These are phyloP conservation scores for Lunasporangiospora selenospora DNA, from an alignment of 192 early-diverging fungal genomes.

Conservation along the genomic window DNA sequence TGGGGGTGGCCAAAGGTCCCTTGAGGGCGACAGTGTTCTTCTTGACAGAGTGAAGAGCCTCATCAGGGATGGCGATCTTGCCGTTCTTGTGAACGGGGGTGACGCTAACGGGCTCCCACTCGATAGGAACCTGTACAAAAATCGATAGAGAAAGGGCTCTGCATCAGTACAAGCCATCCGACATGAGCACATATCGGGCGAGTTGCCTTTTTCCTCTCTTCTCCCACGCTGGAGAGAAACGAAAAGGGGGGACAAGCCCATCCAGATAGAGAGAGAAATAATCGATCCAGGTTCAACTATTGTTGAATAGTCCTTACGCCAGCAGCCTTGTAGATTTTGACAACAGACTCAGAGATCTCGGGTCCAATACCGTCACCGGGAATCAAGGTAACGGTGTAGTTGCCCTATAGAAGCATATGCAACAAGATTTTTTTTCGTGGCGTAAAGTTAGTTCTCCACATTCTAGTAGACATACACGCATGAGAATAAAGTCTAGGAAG, in stretches of 20 bases:
- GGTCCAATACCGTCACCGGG: slow-evolving; percentile 99
- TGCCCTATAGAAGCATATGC: slow-evolving; percentile 60
- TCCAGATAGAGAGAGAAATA: neutral
- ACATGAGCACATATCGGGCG: too few relatives aligned
- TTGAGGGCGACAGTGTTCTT: slow-evolving; percentile 98
- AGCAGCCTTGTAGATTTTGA: slow-evolving; percentile 91
- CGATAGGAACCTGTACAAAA: slow-evolving; percentile 80
- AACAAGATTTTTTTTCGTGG: too few relatives aligned
- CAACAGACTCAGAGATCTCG: slow-evolving; percentile 93
- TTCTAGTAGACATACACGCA: too few relatives aligned
- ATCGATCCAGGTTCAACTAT: neutral
- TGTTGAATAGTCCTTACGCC: too few relatives aligned
- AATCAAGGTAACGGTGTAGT: slow-evolving; percentile 92
- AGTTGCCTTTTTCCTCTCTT: too few relatives aligned
- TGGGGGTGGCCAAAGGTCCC: slow-evolving; percentile 94
- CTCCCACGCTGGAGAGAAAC: too few relatives aligned
- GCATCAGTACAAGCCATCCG: slow-evolving; percentile 17
- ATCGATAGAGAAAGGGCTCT: neutral
- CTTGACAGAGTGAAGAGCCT: slow-evolving; percentile 88
- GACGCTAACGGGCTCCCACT: slow-evolving; percentile 96
- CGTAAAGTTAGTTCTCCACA: too few relatives aligned
- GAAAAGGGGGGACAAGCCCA: too few relatives aligned
- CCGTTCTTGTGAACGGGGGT: slow-evolving; percentile 93
- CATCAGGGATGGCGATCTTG: slow-evolving; percentile 92
- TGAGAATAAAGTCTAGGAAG: too few relatives aligned